A percentile compares a stretch with the other conserved stretches of the same genome.
Evolutionary conservation across 1,139 yeast genomes (phyloP).

Genomic region (Pichia sp.): DNA sequence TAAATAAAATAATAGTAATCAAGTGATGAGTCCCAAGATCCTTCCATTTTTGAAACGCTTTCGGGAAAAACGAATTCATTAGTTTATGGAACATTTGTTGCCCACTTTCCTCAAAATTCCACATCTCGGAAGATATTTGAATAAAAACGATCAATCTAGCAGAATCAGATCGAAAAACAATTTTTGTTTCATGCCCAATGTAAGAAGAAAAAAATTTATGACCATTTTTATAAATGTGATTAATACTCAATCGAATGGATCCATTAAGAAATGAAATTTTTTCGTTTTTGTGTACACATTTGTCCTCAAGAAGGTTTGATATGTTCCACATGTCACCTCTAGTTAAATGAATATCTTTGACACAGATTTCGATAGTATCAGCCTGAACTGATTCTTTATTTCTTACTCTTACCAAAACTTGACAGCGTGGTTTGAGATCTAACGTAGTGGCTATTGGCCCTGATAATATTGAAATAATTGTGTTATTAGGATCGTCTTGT

Average conservation of each 20-base stretch:
- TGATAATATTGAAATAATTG: conserved; percentile 43
- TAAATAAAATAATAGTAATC: conserved; percentile 81
- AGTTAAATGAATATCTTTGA: conserved; percentile 74
- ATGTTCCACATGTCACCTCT: conserved; percentile 94
- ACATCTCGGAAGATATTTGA: conserved; percentile 92
- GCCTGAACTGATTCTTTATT: conserved; percentile 50
- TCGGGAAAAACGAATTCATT: conserved; percentile 84
- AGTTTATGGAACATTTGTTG: conserved; percentile 89
- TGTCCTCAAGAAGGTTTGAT: conserved; percentile 51
- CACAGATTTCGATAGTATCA: conserved; percentile 73
- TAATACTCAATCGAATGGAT: conserved; percentile 56
- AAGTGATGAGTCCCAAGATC: conserved; percentile 82
- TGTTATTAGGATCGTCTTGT: background rate
- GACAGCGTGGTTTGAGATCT: conserved; percentile 62
- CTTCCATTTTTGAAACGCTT: conserved; percentile 82
- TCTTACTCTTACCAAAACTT: conserved; percentile 49
- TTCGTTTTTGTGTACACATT: conserved; percentile 65
- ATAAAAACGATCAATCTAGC: conserved; percentile 77
- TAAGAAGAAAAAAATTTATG: conserved; percentile 54
- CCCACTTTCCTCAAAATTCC: conserved; percentile 97
- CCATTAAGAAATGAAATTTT: conserved; percentile 52
- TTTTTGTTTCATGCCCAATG: conserved; percentile 65
- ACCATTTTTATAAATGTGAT: conserved; percentile 66
- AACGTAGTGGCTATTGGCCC: conserved; percentile 56
- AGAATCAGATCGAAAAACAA: conserved; percentile 85